These are phyloP conservation scores for Arabis alpina DNA, from an alignment of 345 rosid species.

Conservation along the genomic window DNA sequence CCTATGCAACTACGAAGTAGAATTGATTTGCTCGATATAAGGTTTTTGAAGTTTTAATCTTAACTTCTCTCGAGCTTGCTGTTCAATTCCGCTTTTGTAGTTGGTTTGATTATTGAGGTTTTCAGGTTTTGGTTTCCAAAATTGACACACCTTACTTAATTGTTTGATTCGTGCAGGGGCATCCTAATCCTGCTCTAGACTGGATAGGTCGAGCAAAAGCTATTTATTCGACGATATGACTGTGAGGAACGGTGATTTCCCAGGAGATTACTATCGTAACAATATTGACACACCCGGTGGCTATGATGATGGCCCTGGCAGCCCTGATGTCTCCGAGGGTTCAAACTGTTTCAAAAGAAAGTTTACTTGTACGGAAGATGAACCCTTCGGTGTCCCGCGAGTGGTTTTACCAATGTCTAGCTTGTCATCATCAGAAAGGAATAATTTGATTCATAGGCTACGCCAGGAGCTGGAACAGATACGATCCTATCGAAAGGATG, in stretches of 20 bases:
- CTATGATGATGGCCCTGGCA: slow-evolving; percentile 12
- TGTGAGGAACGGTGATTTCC: slow-evolving; percentile 36
- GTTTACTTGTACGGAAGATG: slow-evolving; percentile 5
- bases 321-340: slow-evolving; percentile 23
- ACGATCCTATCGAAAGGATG: slow-evolving; percentile 22
- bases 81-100: too few species aligned
- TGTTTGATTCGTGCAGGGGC: slow-evolving; percentile 2
- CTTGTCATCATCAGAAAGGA: slow-evolving; percentile 36
- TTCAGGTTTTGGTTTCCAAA: slow-evolving; percentile 1
- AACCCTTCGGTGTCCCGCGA: slow-evolving; percentile 26
- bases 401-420: slow-evolving; percentile 21
- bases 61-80: too few species aligned
- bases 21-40: background rate
- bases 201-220: too few species aligned
- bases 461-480: slow-evolving; percentile 32
- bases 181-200: background rate
- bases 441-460: background rate
- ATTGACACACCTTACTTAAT: background rate
- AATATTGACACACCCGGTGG: slow-evolving; percentile 14
- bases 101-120: too few species aligned
- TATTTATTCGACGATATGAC: slow-evolving; percentile 23
- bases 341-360: slow-evolving; percentile 5
- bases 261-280: slow-evolving; percentile 22
- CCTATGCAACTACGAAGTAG: background rate
- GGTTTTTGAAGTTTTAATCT: too few species aligned